Conservation (phyloP, 2,329 filamentous ascomycete genomes). For the Coniochaeta sp. region DNA sequence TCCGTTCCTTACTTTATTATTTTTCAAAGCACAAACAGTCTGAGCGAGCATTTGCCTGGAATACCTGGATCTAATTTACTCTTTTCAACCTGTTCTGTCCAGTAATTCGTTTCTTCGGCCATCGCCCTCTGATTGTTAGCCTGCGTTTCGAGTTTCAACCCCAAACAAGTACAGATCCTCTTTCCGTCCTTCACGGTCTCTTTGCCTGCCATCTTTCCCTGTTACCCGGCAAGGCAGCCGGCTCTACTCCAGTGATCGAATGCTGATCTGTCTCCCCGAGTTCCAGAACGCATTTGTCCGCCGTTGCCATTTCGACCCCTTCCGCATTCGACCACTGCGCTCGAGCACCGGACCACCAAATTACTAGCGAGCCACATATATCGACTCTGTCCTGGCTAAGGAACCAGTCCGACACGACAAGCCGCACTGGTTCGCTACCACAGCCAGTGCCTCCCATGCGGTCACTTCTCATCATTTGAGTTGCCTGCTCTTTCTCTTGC, state of each 20-base stretch:
- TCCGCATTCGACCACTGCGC: background rate
- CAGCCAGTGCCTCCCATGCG: constrained; percentile 20
- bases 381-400: background rate
- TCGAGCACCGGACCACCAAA: background rate
- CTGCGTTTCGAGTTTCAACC: background rate
- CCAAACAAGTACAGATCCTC: background rate
- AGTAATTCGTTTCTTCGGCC: background rate
- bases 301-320: background rate
- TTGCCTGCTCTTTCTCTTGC: constrained; percentile 37
- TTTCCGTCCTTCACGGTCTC: background rate
- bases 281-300: background rate
- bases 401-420: background rate
- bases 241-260: background rate
- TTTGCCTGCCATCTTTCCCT: background rate
- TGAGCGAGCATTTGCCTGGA: constrained; percentile 14
- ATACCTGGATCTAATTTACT: constrained; percentile 11
- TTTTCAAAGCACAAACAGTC: constrained; percentile 27
- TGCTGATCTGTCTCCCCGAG: constrained; percentile 1
- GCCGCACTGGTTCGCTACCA: constrained; percentile 1
- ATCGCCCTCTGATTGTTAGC: constrained; percentile 1
- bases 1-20: constrained; percentile 57
- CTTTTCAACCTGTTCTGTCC: constrained; percentile 1
- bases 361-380: background rate
- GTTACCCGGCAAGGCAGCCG: background rate
- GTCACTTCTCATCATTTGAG: constrained; percentile 29